Conservation (phyloP, 2,329 filamentous ascomycete genomes). For the Pleomassaria siparia region DNA sequence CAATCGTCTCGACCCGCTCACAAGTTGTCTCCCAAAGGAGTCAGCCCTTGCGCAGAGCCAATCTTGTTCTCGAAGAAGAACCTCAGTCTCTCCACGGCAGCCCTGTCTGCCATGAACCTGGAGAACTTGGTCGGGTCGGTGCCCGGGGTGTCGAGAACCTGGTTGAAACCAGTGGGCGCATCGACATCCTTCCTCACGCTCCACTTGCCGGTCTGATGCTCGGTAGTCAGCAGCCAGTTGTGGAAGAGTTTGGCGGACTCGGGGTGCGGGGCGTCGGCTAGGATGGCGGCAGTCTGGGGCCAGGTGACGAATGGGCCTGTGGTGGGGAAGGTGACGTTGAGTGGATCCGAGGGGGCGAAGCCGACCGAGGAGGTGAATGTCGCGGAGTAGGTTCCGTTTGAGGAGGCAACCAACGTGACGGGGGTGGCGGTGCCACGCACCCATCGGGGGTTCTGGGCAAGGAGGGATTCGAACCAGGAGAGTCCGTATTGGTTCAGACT, state of each 20-base stretch:
- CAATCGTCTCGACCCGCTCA: conserved; percentile 50
- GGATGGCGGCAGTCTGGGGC: conserved; percentile 53
- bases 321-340: conserved; percentile 32
- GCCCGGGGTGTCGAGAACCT: conserved; percentile 30
- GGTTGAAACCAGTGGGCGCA: conserved; percentile 28
- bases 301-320: conserved; percentile 51
- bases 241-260: conserved; percentile 56
- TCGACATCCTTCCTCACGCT: conserved; percentile 41
- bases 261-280: conserved; percentile 52
- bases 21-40: conserved; percentile 39
- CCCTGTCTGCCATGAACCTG: conserved; percentile 48
- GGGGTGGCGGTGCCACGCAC: conserved; percentile 55
- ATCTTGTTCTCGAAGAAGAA: conserved; percentile 48
- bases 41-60: conserved; percentile 47
- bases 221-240: conserved; percentile 49
- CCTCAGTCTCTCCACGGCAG: conserved; percentile 45
- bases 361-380: conserved; percentile 18
- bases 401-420: conserved; percentile 31
- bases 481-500: conserved; percentile 44
- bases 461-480: conserved; percentile 51
- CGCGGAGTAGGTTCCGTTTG: conserved; percentile 22
- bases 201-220: conserved; percentile 44
- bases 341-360: not conserved
- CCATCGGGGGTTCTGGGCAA: conserved; percentile 55
- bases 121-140: conserved; percentile 46